phyloP scores from a whole-genome alignment of 176 grass and related monocot species.

The Leersia perrieri region DNA sequence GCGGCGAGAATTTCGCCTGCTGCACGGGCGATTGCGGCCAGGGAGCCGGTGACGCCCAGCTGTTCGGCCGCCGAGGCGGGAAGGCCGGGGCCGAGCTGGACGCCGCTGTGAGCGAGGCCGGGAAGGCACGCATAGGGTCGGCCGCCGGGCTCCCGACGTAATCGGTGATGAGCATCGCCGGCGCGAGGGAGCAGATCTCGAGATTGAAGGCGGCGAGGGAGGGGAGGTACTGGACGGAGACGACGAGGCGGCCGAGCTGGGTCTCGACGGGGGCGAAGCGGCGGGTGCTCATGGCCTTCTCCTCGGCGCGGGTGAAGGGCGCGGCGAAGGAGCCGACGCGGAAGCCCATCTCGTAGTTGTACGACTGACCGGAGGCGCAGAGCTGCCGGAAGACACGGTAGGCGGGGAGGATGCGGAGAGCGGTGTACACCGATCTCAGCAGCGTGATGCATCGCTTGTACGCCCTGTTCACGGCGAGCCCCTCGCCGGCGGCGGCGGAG shows the following conservation, averaged over 20 bases:
- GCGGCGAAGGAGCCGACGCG: slow-evolving; percentile 70
- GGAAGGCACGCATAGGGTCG: slow-evolving; percentile 68
- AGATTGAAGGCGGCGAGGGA: slow-evolving; percentile 69
- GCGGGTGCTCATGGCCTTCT: slow-evolving; percentile 51
- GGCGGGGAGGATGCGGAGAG: slow-evolving; percentile 74
- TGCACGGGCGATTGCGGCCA: slow-evolving; percentile 38
- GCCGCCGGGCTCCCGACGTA: slow-evolving; percentile 81
- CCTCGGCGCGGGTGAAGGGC: slow-evolving; percentile 80
- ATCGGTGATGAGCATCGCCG: slow-evolving; percentile 70
- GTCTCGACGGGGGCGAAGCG: slow-evolving; percentile 67
- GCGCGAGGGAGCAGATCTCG: slow-evolving; percentile 52
- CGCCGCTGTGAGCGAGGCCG: slow-evolving; percentile 56
- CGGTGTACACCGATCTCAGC: slow-evolving; percentile 64
- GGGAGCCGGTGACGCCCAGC: slow-evolving; percentile 53
- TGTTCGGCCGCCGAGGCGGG: slow-evolving; percentile 39
- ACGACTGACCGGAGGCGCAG: slow-evolving; percentile 56
- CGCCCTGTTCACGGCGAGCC: slow-evolving; percentile 56
- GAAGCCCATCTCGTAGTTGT: slow-evolving; percentile 81
- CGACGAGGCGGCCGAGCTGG: slow-evolving; percentile 67
- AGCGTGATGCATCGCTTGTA: slow-evolving; percentile 86
- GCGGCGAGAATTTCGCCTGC: slow-evolving; percentile 72
- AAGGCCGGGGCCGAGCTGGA: slow-evolving; percentile 12
- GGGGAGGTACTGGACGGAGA: slow-evolving; percentile 77
- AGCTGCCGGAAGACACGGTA: slow-evolving; percentile 70
- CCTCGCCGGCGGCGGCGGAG: slow-evolving; percentile 34